These are phyloP conservation scores for Hsuehochloa calcarea DNA, from an alignment of 176 grass and related monocot species.

Conservation along the genomic window DNA sequence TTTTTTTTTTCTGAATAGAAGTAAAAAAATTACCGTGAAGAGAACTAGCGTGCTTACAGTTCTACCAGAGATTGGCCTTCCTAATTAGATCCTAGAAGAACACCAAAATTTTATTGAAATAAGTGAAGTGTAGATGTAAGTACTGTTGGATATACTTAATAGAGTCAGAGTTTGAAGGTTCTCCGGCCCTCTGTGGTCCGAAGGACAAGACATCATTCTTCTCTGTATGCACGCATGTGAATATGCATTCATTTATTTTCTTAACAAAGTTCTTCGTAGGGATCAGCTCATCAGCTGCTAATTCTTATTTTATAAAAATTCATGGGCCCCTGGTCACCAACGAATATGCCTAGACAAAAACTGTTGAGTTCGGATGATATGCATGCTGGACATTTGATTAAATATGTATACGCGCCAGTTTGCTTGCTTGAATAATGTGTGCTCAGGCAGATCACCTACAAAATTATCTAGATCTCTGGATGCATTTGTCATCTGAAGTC, in stretches of 20 bases:
- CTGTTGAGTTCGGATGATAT: neutral
- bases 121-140: neutral
- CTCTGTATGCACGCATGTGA: neutral
- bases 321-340: neutral
- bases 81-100: neutral
- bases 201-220: constrained; percentile 16
- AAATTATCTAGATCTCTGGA: neutral
- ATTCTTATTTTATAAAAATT: constrained; percentile 2
- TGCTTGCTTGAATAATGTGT: neutral
- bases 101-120: neutral
- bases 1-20: neutral
- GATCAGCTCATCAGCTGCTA: neutral
- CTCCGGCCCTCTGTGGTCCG: neutral
- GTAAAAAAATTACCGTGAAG: neutral
- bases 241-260: neutral
- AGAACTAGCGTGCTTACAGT: neutral
- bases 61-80: neutral
- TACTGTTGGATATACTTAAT: constrained; percentile 6
- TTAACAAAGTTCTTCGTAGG: neutral
- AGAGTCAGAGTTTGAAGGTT: neutral
- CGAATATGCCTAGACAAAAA: neutral
- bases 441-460: neutral
- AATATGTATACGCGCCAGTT: neutral
- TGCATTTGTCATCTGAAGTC: neutral
- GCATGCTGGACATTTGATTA: neutral